Evolutionary conservation across 306 rosid species (phyloP).

Genomic region (barrel medic (Medicago truncatula)): MtrunA17r5.0-ANR NC_053045.1:36139501-36140000

Average conservation of each 20-base stretch:
- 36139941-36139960: constrained; percentile 25
- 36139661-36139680: constrained; percentile 25
- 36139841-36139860: too few relatives aligned
- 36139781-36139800: constrained; percentile 21
- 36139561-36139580: not conserved
- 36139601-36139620: constrained; percentile 17
- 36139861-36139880: constrained; percentile 34
- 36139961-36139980: constrained; percentile 15
- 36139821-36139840: constrained; percentile 29
- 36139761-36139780: constrained; percentile 33
- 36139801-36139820: not conserved
- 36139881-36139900: constrained; percentile 39
- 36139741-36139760: constrained; percentile 23
- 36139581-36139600: constrained; percentile 26
- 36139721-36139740: constrained; percentile 34
- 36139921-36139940: not conserved
- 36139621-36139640: constrained; percentile 33
- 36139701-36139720: constrained; percentile 29
- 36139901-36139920: constrained; percentile 15
- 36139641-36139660: constrained; percentile 40
- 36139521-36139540: constrained; percentile 15
- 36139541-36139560: not conserved
- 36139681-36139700: constrained; percentile 20
- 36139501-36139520: too few relatives aligned
- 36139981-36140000: constrained; percentile 26